Evolutionary conservation across 169 alveolate genomes (phyloP).

Genomic region (Plasmodium adleri): DNA sequence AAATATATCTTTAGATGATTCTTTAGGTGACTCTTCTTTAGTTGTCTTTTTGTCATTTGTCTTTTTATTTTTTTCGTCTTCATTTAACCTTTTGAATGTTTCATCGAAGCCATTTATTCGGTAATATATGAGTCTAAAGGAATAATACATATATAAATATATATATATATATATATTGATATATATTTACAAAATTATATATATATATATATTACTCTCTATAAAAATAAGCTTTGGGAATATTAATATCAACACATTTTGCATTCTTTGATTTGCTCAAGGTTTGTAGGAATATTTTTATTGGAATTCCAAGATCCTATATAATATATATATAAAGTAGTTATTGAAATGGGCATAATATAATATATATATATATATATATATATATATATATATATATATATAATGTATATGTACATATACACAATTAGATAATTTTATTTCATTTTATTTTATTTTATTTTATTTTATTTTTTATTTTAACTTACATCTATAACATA

Average conservation of each 20-base stretch:
- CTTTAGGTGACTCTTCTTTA: too few relatives aligned
- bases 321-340: background rate
- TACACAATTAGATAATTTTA: too few relatives aligned
- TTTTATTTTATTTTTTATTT: background rate
- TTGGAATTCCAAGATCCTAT: slow-evolving; percentile 65
- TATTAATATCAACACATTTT: slow-evolving; percentile 17
- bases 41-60: too few relatives aligned
- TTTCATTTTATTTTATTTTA: too few relatives aligned
- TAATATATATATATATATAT: background rate
- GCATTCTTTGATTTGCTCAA: slow-evolving; percentile 44
- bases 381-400: background rate
- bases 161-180: too few relatives aligned
- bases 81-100: too few relatives aligned
- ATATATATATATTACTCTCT: slow-evolving; percentile 47
- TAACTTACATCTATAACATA: slow-evolving; percentile 81
- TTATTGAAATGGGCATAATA: background rate
- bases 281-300: slow-evolving; percentile 33
- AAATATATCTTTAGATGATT: too few relatives aligned
- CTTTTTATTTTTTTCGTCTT: too few relatives aligned
- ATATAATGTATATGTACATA: too few relatives aligned
- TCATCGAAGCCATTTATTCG: too few relatives aligned
- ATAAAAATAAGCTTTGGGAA: slow-evolving; percentile 22
- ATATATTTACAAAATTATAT: background rate
- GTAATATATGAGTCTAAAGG: too few relatives aligned
- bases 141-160: too few relatives aligned